Evolutionary conservation across 768 basidiomycete species (phyloP), one percentile per base, ranked within the genome.

Genomic region (Macrolepiota albuminosa): DNA sequence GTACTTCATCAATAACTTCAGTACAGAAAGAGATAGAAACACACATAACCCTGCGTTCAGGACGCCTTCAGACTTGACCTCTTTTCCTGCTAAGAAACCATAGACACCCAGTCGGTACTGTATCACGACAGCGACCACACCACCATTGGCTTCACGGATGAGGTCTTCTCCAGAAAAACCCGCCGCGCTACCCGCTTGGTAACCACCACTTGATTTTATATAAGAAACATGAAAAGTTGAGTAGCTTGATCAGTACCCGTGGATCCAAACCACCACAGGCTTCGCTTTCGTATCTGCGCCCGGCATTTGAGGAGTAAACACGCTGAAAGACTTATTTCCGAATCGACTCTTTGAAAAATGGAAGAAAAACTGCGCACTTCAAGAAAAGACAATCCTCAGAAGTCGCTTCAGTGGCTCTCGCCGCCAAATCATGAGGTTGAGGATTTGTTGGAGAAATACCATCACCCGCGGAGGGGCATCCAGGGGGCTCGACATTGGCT

Each of bases 31-130:
- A 57, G 42, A 31, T 13, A 39, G 31, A 14, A 31, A 72, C 78
- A 56, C 59, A 82, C 82, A 67, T 52, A 84, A 63, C 21, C 81
- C 82, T 18, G 77, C 80, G 51, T 83, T 84, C 57, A 81, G 63
- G 2, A 62, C 74, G 6, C 82, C 82, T 9, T 69, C 69, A 8
- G 71, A 64, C 55, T 82, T 76, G 8, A 82, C 74, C 34, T 73
- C 64, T 39, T 67, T 59, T 0, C 81, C 80, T 24, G 81, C 58
- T 36, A 83, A 66, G 66, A 82, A 83, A 6, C 81, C 80, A 61
- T 77, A 78, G 2, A 78, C 57, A 1, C 79, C 79, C 4, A 81
- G 61, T 14, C 78, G 72, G 56, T 80, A 80, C 60, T 80, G 79
- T 8, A 78, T 72, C 31, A 75, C 57, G 13, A 79, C 77, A 2